phyloP scores from a whole-genome alignment of 2,329 filamentous ascomycete species.

The Fusarium kyushuense region DNA sequence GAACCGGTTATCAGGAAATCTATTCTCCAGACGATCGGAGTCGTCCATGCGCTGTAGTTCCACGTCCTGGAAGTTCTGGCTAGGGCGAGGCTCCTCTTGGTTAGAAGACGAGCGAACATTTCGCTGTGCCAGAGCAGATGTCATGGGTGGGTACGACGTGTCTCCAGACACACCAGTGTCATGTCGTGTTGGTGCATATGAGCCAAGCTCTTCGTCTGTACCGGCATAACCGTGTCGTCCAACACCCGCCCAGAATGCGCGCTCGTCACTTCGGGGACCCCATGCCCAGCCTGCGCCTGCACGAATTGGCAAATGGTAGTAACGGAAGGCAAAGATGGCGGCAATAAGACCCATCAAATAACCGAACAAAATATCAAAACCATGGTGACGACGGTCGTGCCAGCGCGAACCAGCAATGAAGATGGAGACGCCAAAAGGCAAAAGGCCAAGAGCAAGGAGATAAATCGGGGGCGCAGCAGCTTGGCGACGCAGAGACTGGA shows the following conservation, averaged over 20 bases:
- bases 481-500: conserved; percentile 67
- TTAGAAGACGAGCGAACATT: conserved; percentile 23
- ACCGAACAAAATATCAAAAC: conserved; percentile 93
- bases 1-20: conserved; percentile 25
- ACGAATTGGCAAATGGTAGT: conserved; percentile 83
- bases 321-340: conserved; percentile 81
- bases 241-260: conserved; percentile 83
- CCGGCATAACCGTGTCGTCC: conserved; percentile 70
- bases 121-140: conserved; percentile 41
- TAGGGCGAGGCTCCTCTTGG: conserved; percentile 26
- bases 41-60: conserved; percentile 47
- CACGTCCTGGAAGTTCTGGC: conserved; percentile 50
- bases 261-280: conserved; percentile 78
- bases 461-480: conserved; percentile 87
- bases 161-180: conserved; percentile 47
- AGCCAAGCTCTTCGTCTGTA: conserved; percentile 50
- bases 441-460: conserved; percentile 75
- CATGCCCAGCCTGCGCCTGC: conserved; percentile 89
- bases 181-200: conserved; percentile 21
- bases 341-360: conserved; percentile 79
- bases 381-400: conserved; percentile 89
- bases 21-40: conserved; percentile 27
- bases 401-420: conserved; percentile 89
- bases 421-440: conserved; percentile 79
- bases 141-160: conserved; percentile 44